Evolutionary conservation across 495 filamentous ascomycete species (phyloP).

Genomic region (Xylaria cubensis): DNA sequence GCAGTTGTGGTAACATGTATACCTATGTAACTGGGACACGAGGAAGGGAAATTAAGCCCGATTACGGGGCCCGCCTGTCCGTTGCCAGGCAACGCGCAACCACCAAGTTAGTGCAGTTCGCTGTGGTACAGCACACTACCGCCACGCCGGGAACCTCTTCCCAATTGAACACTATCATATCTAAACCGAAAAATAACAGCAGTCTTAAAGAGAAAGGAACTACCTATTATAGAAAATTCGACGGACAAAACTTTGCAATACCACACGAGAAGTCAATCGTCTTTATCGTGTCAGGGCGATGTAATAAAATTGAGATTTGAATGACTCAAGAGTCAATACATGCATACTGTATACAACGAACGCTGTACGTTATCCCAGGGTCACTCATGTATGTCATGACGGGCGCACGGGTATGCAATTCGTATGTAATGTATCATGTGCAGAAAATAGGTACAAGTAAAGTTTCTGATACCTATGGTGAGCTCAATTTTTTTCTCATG

Average conservation of each 20-base stretch:
- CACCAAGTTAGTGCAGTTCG: not conserved
- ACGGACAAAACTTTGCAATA: not conserved
- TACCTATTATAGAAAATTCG: not conserved
- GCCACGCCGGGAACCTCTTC: not conserved
- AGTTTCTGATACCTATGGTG: not conserved
- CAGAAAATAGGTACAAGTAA: not conserved
- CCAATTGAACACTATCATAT: not conserved
- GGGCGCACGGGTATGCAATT: slow-evolving; percentile 15
- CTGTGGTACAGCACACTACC: not conserved
- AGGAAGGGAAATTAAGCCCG: not conserved
- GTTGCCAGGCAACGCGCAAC: slow-evolving; percentile 40
- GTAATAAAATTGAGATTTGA: not conserved
- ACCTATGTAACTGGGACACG: not conserved
- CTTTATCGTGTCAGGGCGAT: not conserved
- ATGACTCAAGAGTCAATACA: too few species aligned
- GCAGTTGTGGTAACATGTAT: not conserved
- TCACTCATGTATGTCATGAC: slow-evolving; percentile 10
- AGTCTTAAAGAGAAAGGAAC: not conserved
- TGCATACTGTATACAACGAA: not conserved
- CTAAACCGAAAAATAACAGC: not conserved
- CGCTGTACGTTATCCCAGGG: not conserved
- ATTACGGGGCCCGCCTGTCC: slow-evolving; percentile 18
- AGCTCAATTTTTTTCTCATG: not conserved
- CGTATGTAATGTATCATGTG: slow-evolving; percentile 15
- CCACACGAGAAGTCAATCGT: slow-evolving; percentile 3